These are phyloP conservation scores for Sclerotinia trifoliorum DNA, from an alignment of 2,329 filamentous ascomycete species.

Conservation along the genomic window DNA sequence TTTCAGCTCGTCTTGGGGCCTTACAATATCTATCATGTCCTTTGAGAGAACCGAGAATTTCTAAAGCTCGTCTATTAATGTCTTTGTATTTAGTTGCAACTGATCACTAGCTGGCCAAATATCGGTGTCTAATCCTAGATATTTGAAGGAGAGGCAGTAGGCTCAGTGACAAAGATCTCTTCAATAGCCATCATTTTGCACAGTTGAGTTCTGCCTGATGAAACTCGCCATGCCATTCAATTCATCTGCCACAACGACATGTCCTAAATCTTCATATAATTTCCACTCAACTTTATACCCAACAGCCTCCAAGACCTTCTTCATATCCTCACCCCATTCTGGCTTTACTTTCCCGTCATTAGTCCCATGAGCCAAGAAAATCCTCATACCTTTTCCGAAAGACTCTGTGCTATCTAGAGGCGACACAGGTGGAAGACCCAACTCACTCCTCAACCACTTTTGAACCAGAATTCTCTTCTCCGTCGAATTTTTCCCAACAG, in stretches of 20 bases:
- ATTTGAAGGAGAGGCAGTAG: neutral
- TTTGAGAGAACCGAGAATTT: neutral
- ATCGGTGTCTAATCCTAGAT: too few species aligned
- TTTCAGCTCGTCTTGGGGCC: too few species aligned
- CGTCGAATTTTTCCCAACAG: neutral
- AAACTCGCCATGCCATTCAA: neutral
- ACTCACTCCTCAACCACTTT: neutral
- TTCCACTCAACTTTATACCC: constrained; percentile 15
- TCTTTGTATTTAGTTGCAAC: neutral
- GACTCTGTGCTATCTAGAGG: neutral
- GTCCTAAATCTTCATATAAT: constrained; percentile 1
- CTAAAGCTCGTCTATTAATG: neutral
- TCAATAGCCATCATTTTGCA: too few species aligned
- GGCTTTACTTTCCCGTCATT: constrained; percentile 31
- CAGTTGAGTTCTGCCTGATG: neutral
- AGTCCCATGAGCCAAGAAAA: constrained; percentile 30
- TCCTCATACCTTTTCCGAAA: neutral
- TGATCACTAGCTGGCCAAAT: neutral
- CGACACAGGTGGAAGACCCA: neutral
- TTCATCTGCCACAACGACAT: neutral
- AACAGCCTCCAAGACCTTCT: neutral
- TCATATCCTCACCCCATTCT: constrained; percentile 31
- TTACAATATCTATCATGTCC: neutral
- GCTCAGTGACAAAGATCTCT: neutral
- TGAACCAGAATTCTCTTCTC: constrained; percentile 2